These are phyloP conservation scores for Fusarium anthophilum DNA, from an alignment of 2,329 filamentous ascomycete genomes.

Conservation along the genomic window DNA sequence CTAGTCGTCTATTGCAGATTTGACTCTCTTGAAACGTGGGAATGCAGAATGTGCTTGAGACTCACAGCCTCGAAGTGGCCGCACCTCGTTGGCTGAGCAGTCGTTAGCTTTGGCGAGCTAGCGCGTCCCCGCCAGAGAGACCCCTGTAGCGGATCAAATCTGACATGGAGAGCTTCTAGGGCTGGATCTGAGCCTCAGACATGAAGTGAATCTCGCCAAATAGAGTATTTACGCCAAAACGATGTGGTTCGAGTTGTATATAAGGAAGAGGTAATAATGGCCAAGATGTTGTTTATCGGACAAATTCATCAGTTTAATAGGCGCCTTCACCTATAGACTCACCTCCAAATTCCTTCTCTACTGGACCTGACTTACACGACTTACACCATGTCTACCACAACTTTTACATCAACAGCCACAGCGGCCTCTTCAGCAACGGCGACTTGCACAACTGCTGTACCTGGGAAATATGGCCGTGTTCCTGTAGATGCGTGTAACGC, in stretches of 20 bases:
- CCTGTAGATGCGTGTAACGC: slow-evolving; percentile 46
- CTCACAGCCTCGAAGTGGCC: slow-evolving; percentile 11
- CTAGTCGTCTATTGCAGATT: slow-evolving; percentile 7
- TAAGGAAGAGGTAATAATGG: neutral
- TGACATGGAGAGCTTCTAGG: neutral
- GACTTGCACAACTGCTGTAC: slow-evolving; percentile 48
- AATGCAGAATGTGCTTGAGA: neutral
- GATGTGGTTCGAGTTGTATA: neutral
- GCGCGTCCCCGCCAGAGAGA: neutral
- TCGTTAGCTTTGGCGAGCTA: slow-evolving; percentile 34
- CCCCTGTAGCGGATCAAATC: neutral
- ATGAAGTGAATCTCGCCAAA: neutral
- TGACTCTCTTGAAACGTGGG: neutral
- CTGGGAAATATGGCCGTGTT: slow-evolving; percentile 46
- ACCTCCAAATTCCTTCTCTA: neutral
- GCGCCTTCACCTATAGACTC: neutral
- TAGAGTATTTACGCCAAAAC: neutral
- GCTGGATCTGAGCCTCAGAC: slow-evolving; percentile 17
- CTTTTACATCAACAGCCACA: slow-evolving; percentile 39
- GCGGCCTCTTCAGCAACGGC: slow-evolving; percentile 44
- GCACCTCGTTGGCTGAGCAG: slow-evolving; percentile 12
- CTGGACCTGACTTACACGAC: slow-evolving; percentile 4
- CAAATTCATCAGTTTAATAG: neutral
- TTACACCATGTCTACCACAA: slow-evolving; percentile 36
- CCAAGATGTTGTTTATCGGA: neutral